Percentiles rank a stretch among this genome's conserved stretches.
Evolutionary conservation across 2,329 filamentous ascomycete species (phyloP).

Genomic region (Chrysoporthe austroafricana): DNA sequence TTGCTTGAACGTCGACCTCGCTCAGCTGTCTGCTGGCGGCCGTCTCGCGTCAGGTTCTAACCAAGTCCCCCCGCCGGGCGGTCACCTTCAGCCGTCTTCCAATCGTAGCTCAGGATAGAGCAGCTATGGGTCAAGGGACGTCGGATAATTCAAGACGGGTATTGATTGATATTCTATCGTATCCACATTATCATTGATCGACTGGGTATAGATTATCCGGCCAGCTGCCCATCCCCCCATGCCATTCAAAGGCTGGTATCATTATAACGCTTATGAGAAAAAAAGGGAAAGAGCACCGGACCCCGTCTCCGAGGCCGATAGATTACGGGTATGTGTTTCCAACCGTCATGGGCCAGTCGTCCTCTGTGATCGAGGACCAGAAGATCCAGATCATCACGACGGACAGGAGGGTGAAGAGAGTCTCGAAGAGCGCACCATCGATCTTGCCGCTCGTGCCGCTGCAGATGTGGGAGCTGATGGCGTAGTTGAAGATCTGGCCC

Average conservation of each 20-base stretch:
- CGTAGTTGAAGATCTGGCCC: conserved; percentile 95
- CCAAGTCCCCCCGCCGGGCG: too few species aligned
- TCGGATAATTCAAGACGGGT: not conserved
- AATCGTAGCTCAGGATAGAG: not conserved
- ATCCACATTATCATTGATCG: conserved; percentile 20
- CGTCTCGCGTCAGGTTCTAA: too few species aligned
- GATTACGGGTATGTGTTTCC: conserved; percentile 35
- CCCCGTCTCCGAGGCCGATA: conserved; percentile 11
- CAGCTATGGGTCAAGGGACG: not conserved
- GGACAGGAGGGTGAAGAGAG: conserved; percentile 84
- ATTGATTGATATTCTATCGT: conserved; percentile 22
- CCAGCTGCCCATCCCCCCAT: conserved; percentile 15
- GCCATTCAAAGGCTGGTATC: conserved; percentile 19
- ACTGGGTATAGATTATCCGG: conserved; percentile 21
- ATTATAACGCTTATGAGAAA: conserved; percentile 20
- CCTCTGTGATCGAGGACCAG: conserved; percentile 99
- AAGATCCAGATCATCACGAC: conserved; percentile 89
- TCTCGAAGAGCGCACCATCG: conserved; percentile 91
- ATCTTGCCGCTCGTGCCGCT: conserved; percentile 81
- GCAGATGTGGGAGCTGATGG: conserved; percentile 90
- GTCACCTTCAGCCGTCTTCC: not conserved
- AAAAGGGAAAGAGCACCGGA: conserved; percentile 2
- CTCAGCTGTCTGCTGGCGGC: too few species aligned
- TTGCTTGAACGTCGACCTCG: too few species aligned
- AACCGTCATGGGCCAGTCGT: conserved; percentile 81